Evolutionary conservation across 805 yeast species (phyloP), one percentile per base, ranked within the genome.

Genomic region (Zygosaccharomyces siamensis): DNA sequence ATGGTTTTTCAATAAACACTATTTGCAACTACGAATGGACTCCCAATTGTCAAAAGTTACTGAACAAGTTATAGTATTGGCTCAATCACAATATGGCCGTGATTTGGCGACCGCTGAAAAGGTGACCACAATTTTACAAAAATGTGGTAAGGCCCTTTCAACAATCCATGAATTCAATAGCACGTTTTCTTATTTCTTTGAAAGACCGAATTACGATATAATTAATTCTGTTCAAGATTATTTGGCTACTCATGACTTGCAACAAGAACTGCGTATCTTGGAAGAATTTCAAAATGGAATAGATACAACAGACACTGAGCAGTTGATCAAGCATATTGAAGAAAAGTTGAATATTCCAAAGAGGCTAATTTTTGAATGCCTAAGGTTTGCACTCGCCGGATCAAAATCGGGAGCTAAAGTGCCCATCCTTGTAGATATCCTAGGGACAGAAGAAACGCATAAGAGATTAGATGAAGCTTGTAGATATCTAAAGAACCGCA

Each of bases 1-100:
- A 46, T 72, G 74, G 55, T 86, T 70, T 63, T 86, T 93, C 70
- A 90, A 93, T 67, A 87, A 86, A 59, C 76, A 75, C 50, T 88
- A 86, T 61, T 67, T 89, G 35, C 66, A 67, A 4, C 53, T 64
- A 35, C 71, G 72, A 45, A 60, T 87, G 12, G 57, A 62, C 1
- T 57, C 42, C 1, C 49, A 52, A 23, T 66, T 78, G 6, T 56
- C 66, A 0, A 59, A 68, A 4, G 59, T 79, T 5, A 68, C 77
- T 0, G 61, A 70, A 0, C 62, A 69, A 28, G 58, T 70, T 1
- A 36, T 52, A 5, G 54, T 59, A 1, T 11, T 59, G 1, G 48
- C 69, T 8, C 45, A 49, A 3, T 49, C 44, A 0, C 51, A 46
- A 14, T 53, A 59, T 20, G 38, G 52, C 2, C 14, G 39, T 2